phyloP scores from a whole-genome alignment of 129 eudicot species.

The Centrapalus pauciflorus region DNA sequence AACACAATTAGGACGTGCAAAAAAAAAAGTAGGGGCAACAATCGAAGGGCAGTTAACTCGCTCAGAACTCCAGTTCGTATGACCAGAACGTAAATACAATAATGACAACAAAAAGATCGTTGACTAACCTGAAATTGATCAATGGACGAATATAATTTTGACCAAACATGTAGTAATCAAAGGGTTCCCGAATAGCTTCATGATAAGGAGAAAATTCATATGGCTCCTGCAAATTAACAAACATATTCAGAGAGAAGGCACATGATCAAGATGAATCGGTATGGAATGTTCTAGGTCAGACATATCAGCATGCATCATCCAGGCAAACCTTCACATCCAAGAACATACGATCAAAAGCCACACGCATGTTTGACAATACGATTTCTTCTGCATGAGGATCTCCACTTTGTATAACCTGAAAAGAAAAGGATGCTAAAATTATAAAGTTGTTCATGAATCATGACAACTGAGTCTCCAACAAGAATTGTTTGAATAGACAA shows the following conservation, averaged over 20 bases:
- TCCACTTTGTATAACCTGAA: slow-evolving; percentile 77
- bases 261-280: background rate
- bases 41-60: background rate
- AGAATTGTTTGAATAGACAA: background rate
- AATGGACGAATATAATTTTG: slow-evolving; percentile 82
- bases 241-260: slow-evolving; percentile 10
- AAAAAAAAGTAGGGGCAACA: background rate
- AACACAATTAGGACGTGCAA: background rate
- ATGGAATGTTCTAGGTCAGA: background rate
- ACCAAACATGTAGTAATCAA: slow-evolving; percentile 79
- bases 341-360: slow-evolving; percentile 70
- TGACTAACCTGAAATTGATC: slow-evolving; percentile 79
- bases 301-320: background rate
- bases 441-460: background rate
- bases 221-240: slow-evolving; percentile 67
- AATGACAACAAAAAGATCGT: background rate
- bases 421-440: background rate
- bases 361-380: slow-evolving; percentile 85
- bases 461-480: background rate
- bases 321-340: slow-evolving; percentile 72
- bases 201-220: slow-evolving; percentile 87
- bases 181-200: slow-evolving; percentile 80
- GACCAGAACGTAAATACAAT: too few species aligned
- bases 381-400: slow-evolving; percentile 60
- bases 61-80: too few species aligned